phyloP scores from a whole-genome alignment of 2,329 filamentous ascomycete genomes.

The Mycosphaerelloides madeirae region DNA sequence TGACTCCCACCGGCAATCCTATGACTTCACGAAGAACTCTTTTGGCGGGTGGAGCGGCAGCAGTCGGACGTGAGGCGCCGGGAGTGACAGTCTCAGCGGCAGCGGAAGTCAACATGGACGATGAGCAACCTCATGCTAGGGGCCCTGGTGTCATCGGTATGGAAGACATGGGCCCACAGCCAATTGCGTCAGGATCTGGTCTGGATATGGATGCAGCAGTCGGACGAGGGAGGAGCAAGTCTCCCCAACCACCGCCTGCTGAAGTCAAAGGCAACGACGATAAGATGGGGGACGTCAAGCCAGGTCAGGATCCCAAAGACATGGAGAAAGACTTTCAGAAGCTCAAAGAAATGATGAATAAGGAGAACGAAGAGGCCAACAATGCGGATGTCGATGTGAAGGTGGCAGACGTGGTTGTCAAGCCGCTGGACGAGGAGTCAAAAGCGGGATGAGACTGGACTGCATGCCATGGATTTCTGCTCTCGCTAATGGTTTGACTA shows the following conservation, averaged over 20 bases:
- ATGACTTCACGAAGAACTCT: conserved; percentile 31
- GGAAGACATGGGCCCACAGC: conserved; percentile 77
- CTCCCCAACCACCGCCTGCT: conserved; percentile 18
- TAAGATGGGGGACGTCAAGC: conserved; percentile 11
- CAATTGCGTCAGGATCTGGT: conserved; percentile 18
- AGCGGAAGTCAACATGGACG: conserved; percentile 34
- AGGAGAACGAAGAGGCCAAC: conserved; percentile 19
- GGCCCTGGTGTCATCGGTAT: conserved; percentile 82
- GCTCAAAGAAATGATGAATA: conserved; percentile 15
- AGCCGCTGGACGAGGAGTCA: conserved; percentile 11
- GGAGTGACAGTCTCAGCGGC: background rate
- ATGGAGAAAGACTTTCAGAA: conserved; percentile 18
- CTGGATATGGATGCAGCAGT: conserved; percentile 41
- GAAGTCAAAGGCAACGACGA: conserved; percentile 3
- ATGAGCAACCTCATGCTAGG: conserved; percentile 66
- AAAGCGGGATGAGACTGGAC: conserved; percentile 4
- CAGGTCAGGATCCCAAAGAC: conserved; percentile 19
- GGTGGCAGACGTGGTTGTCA: conserved; percentile 27
- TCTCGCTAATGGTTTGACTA: background rate
- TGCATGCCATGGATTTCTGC: conserved; percentile 5
- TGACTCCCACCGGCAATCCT: conserved; percentile 17
- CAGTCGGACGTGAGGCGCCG: conserved; percentile 21
- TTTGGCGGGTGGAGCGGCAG: conserved; percentile 20
- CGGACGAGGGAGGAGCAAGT: conserved; percentile 29
- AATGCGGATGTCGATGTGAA: conserved; percentile 29